phyloP scores from a whole-genome alignment of 495 filamentous ascomycete species.

The Lepraria neglecta region DNA sequence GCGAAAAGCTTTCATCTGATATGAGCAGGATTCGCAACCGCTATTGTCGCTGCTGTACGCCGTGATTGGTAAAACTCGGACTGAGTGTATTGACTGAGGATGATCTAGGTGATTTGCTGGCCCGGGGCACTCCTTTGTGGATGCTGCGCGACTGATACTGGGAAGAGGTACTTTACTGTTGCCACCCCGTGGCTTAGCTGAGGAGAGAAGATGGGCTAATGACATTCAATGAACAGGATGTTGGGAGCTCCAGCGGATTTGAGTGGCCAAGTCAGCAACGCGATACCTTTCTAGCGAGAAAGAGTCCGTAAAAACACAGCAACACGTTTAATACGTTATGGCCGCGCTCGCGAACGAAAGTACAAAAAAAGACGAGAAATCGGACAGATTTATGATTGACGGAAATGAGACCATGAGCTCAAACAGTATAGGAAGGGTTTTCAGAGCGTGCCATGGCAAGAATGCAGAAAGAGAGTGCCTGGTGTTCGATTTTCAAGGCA shows the following conservation, averaged over 20 bases:
- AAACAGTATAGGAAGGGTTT: too few species aligned
- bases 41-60: slow-evolving; percentile 49
- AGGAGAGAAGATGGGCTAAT: slow-evolving; percentile 16
- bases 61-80: not conserved
- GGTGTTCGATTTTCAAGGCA: too few species aligned
- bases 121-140: slow-evolving; percentile 55
- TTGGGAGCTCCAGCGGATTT: slow-evolving; percentile 50
- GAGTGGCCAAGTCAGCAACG: slow-evolving; percentile 47
- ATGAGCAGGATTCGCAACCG: slow-evolving; percentile 38
- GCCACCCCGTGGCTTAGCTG: not conserved
- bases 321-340: too few species aligned
- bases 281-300: slow-evolving; percentile 37
- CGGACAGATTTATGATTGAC: too few species aligned
- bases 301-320: not conserved
- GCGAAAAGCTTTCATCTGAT: not conserved
- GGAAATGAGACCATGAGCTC: too few species aligned
- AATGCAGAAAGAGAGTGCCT: too few species aligned
- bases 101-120: slow-evolving; percentile 48
- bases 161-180: slow-evolving; percentile 45
- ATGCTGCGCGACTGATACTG: slow-evolving; percentile 50
- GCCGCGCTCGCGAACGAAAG: too few species aligned
- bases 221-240: slow-evolving; percentile 35
- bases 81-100: slow-evolving; percentile 7
- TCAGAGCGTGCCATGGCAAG: too few species aligned
- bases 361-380: too few species aligned